Evolutionary conservation across 305 asterid genomes (phyloP).

Genomic region (Fraxinus xanthoxyloides): DNA sequence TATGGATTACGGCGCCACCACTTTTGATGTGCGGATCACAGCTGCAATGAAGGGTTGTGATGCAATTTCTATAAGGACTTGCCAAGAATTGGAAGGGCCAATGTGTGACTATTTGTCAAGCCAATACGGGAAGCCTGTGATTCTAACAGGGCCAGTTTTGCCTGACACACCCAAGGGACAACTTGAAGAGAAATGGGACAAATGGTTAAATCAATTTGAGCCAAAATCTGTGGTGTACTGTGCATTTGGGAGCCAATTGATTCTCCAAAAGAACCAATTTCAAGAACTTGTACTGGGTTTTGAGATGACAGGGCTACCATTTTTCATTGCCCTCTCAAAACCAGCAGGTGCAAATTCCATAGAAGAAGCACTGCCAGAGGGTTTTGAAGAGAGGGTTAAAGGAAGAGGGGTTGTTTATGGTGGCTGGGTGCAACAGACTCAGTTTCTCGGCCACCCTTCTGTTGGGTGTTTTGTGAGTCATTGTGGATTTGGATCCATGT

Average conservation of each 20-base stretch:
- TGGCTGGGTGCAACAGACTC: constrained; percentile 71
- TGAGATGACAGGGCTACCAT: constrained; percentile 57
- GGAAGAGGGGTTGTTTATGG: constrained; percentile 53
- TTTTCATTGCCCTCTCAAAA: constrained; percentile 47
- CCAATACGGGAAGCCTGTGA: constrained; percentile 43
- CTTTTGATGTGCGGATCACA: constrained; percentile 35
- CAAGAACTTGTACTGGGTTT: constrained; percentile 59
- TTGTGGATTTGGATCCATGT: constrained; percentile 84
- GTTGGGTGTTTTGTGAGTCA: constrained; percentile 82
- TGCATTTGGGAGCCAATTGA: constrained; percentile 61
- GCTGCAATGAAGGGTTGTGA: constrained; percentile 45
- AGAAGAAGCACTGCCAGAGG: constrained; percentile 70
- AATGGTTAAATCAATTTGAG: constrained; percentile 44
- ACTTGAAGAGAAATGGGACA: constrained; percentile 41
- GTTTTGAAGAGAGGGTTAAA: constrained; percentile 58
- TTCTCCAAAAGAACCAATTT: constrained; percentile 45
- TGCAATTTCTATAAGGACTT: constrained; percentile 54
- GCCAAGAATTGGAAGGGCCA: constrained; percentile 58
- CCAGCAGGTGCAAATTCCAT: constrained; percentile 53
- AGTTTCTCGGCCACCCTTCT: constrained; percentile 58
- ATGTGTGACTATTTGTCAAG: constrained; percentile 51
- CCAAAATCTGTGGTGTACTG: constrained; percentile 45
- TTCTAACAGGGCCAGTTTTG: constrained; percentile 49
- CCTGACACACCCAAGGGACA: constrained; percentile 28
- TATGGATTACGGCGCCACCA: constrained; percentile 43